These are phyloP conservation scores for Globisporangium viniferum DNA, from an alignment of 352 stramenopile species.

Conservation along the genomic window DNA sequence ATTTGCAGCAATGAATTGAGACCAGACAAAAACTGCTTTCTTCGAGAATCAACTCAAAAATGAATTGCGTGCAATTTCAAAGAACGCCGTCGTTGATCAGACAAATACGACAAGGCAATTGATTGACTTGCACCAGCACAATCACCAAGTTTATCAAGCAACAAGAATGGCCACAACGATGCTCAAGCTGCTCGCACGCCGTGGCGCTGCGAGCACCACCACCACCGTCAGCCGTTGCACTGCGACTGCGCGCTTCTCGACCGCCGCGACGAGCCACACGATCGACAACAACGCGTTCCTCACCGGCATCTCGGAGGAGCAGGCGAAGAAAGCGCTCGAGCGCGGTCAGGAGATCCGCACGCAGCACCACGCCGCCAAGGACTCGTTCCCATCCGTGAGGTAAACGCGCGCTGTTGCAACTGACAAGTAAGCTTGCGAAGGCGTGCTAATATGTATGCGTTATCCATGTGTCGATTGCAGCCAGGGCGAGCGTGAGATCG, in stretches of 20 bases:
- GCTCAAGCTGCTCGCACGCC: slow-evolving; percentile 11
- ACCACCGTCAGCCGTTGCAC: neutral
- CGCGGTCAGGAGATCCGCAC: slow-evolving; percentile 58
- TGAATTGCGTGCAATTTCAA: neutral
- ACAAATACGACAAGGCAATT: neutral
- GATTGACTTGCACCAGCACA: neutral
- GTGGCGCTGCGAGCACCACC: neutral
- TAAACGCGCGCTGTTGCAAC: slow-evolving; percentile 3
- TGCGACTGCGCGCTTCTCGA: slow-evolving; percentile 18
- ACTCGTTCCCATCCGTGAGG: slow-evolving; percentile 39
- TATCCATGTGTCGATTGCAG: slow-evolving; percentile 20
- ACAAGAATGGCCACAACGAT: slow-evolving; percentile 9
- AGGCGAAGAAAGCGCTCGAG: slow-evolving; percentile 45
- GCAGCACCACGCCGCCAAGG: slow-evolving; percentile 41
- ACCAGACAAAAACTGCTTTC: too few relatives aligned
- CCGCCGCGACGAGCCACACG: slow-evolving; percentile 30
- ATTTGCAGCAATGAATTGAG: neutral
- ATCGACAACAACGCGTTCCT: slow-evolving; percentile 53
- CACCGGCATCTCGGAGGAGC: slow-evolving; percentile 44
- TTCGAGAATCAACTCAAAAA: neutral
- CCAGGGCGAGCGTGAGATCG: slow-evolving; percentile 50
- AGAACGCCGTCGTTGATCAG: neutral
- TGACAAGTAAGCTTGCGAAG: neutral
- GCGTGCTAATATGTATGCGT: neutral
- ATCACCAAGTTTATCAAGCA: neutral